Evolutionary conservation across 306 rosid species (phyloP).

Genomic region (Alnus glutinosa): DNA sequence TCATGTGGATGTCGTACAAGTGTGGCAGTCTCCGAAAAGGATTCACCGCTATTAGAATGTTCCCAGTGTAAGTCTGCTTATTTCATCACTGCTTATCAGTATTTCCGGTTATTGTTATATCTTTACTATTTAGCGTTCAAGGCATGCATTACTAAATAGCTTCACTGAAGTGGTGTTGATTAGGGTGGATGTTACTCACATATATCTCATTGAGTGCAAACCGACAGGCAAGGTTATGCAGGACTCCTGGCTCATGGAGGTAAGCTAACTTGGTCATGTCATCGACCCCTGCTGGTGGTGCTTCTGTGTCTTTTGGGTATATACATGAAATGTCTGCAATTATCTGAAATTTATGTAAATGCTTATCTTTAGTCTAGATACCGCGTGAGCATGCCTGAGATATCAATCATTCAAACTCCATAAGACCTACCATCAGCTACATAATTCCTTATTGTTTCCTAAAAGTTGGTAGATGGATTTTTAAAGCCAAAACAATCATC

Average conservation of each 20-base stretch:
- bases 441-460: neutral
- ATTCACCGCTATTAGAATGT: slow-evolving; percentile 83
- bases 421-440: neutral
- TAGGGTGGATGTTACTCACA: slow-evolving; percentile 47
- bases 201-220: slow-evolving; percentile 81
- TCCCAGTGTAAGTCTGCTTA: slow-evolving; percentile 80
- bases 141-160: neutral
- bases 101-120: slow-evolving; percentile 11
- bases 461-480: neutral
- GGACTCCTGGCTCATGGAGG: slow-evolving; percentile 85
- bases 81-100: slow-evolving; percentile 32
- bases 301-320: slow-evolving; percentile 88
- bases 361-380: slow-evolving; percentile 18
- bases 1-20: slow-evolving; percentile 80
- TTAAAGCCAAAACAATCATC: neutral
- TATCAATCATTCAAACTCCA: neutral
- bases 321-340: slow-evolving; percentile 64
- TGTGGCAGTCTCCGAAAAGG: slow-evolving; percentile 86
- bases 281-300: slow-evolving; percentile 89
- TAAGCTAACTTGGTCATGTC: slow-evolving; percentile 92
- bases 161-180: neutral
- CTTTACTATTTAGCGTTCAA: neutral
- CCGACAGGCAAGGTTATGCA: slow-evolving; percentile 61
- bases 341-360: slow-evolving; percentile 53
- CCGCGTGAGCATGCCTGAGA: no score